Conservation (phyloP, 2,329 filamentous ascomycete species). For the Exophiala sp. region DNA sequence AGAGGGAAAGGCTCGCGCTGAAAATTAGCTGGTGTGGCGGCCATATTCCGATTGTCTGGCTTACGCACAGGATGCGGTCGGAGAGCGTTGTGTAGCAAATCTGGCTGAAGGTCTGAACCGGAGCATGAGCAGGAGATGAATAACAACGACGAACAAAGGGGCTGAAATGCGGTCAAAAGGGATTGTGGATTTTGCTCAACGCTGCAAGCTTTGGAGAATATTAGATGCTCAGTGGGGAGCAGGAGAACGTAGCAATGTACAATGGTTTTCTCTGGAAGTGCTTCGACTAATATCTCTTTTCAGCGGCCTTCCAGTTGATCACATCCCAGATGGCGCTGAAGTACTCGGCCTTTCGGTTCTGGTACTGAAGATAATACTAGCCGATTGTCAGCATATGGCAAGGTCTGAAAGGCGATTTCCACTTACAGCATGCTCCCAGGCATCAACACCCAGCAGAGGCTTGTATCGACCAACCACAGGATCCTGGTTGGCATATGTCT, state of each 20-base stretch:
- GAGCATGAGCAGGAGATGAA: not conserved
- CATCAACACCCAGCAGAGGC: conserved; percentile 84
- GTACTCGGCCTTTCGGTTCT: conserved; percentile 97
- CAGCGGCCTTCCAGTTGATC: conserved; percentile 89
- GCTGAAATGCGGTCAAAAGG: not conserved
- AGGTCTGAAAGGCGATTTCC: not conserved
- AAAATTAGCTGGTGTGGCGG: conserved; percentile 22
- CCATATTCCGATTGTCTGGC: conserved; percentile 9
- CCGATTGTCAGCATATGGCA: not conserved
- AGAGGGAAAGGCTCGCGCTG: conserved; percentile 11
- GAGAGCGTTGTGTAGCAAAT: conserved; percentile 13
- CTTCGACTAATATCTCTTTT: conserved; percentile 57
- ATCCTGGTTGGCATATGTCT: conserved; percentile 79
- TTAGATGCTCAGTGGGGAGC: not conserved
- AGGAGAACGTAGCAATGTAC: not conserved
- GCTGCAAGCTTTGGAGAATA: not conserved
- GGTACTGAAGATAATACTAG: conserved; percentile 69
- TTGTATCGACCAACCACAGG: conserved; percentile 78
- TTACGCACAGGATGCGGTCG: conserved; percentile 18
- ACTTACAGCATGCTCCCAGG: conserved; percentile 77
- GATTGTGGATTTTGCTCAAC: not conserved
- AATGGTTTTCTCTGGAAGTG: not conserved
- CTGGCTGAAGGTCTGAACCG: conserved; percentile 14
- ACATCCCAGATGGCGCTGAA: conserved; percentile 93
- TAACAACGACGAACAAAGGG: not conserved